Evolutionary conservation across 768 basidiomycete genomes (phyloP).

Genomic region (Nidularia pulvinata): DNA sequence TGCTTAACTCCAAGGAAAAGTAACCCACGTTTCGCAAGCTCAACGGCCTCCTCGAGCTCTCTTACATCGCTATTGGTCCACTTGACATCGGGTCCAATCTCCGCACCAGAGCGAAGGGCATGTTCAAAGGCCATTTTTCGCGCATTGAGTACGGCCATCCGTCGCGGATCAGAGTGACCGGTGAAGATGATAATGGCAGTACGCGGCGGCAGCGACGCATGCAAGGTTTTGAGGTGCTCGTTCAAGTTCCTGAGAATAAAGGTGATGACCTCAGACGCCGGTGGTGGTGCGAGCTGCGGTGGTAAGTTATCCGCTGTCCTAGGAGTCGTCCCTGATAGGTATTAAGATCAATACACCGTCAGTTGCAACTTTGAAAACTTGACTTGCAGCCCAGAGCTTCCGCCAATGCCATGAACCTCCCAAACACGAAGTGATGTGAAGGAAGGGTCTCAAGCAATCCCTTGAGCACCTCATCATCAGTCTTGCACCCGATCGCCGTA

Average conservation of each 20-base stretch:
- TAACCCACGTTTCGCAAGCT: constrained; percentile 79
- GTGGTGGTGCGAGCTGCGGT: constrained; percentile 21
- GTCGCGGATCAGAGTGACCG: constrained; percentile 86
- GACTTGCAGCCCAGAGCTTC: constrained; percentile 79
- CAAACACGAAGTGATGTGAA: constrained; percentile 83
- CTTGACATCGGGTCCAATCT: constrained; percentile 47
- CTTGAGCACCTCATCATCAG: constrained; percentile 79
- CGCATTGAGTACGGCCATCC: constrained; percentile 72
- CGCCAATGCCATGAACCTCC: constrained; percentile 81
- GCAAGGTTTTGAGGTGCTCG: constrained; percentile 56
- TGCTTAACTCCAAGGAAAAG: constrained; percentile 72
- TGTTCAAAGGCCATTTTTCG: constrained; percentile 75
- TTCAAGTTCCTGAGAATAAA: constrained; percentile 54
- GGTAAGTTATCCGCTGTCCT: constrained; percentile 41
- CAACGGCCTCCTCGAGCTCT: constrained; percentile 78
- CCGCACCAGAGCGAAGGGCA: constrained; percentile 55
- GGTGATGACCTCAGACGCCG: constrained; percentile 29
- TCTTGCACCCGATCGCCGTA: constrained; percentile 71
- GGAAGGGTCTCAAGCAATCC: constrained; percentile 58
- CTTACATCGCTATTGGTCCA: constrained; percentile 83
- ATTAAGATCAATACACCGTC: background rate
- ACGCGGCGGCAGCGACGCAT: constrained; percentile 69
- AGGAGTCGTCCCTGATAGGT: constrained; percentile 56
- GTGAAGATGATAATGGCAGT: constrained; percentile 87
- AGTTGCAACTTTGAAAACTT: constrained; percentile 1